phyloP scores from a whole-genome alignment of 495 filamentous ascomycete species.

The Penicillium bovifimosum region DNA sequence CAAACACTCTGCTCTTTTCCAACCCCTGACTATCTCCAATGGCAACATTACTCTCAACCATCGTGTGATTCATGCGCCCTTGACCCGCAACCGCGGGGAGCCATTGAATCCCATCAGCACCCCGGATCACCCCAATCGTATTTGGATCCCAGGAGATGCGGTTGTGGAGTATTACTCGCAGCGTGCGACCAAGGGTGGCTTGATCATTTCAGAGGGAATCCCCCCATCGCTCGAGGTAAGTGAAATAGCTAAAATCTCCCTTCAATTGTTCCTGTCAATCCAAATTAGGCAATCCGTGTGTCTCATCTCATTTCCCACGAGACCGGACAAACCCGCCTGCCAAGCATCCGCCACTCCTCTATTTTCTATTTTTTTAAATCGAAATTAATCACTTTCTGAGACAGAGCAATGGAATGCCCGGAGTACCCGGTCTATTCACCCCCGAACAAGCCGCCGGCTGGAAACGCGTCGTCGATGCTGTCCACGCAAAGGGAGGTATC shows the following conservation, averaged over 20 bases:
- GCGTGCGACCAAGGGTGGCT: slow-evolving; percentile 45
- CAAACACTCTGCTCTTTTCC: slow-evolving; percentile 43
- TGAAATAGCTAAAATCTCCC: neutral
- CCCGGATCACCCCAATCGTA: slow-evolving; percentile 37
- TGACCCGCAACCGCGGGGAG: slow-evolving; percentile 49
- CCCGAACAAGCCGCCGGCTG: slow-evolving; percentile 44
- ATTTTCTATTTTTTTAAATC: neutral
- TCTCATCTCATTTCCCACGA: neutral
- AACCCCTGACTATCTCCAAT: slow-evolving; percentile 45
- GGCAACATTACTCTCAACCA: slow-evolving; percentile 47
- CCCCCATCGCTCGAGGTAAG: slow-evolving; percentile 43
- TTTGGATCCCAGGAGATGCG: slow-evolving; percentile 42
- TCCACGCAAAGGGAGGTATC: slow-evolving; percentile 47
- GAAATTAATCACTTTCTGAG: neutral
- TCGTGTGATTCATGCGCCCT: slow-evolving; percentile 49
- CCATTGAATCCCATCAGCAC: slow-evolving; percentile 36
- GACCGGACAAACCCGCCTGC: neutral
- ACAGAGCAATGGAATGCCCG: slow-evolving; percentile 42
- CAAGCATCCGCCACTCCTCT: neutral
- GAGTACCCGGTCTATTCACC: slow-evolving; percentile 47
- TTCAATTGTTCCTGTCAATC: neutral
- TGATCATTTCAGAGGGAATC: slow-evolving; percentile 53
- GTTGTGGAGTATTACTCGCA: slow-evolving; percentile 53
- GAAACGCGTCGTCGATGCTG: slow-evolving; percentile 47
- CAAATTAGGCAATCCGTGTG: neutral